Base-by-base conservation (phyloP, 78 protist genomes). In the Carpediemonas membranifera region DNA sequence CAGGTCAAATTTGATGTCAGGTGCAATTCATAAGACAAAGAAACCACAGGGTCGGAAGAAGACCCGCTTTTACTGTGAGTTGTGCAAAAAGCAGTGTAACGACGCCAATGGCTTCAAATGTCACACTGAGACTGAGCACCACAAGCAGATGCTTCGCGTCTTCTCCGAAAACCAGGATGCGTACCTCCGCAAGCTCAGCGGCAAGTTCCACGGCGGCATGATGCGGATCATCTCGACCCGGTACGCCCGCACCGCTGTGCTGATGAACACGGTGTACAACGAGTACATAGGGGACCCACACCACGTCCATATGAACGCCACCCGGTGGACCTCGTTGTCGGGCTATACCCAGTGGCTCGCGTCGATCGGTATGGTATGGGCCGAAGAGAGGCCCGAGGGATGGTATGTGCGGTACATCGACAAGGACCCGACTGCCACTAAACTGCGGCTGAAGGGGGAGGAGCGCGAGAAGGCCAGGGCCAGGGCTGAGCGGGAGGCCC, bases 301-400 rank as follows among this genome's bases (percentile, higher is more conserved):
- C 24, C 74, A 69, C 34, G 59, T 52, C 25, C 74, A 69, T 3
- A 59, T 69, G 63, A 69, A 41, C 37, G 18, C 74, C 25, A 69
- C 74, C 31, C 2, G 25, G n/a, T 69, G 74, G 74, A 69, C 74
- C 14, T 57, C 74, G 11, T 37, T 69, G 51, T 34, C 74, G n/a
- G 74, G 63, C 74, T 69, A 39, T 58, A n/a, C 47, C 24, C 53
- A 52, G 14, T 52, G 3, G 14, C n/a, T 69, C 27, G 66, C 63
- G 14, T 7, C 27, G 24, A 28, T 19, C n/a, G 74, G 62, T 27
- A 7, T 33, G 44, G 35, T 61, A 14, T 9, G 7, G 35, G 35
- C 44, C 35, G 66, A 61, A 9, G 7, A 16, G 5, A 7, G 5
- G 47, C 5, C 5, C 47, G 47, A 41, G 21, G 9, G 5, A 9